Evolutionary conservation across 805 yeast genomes (phyloP), one percentile per base, ranked within the genome.

Genomic region (Suhomyces tanzawaensis): DNA sequence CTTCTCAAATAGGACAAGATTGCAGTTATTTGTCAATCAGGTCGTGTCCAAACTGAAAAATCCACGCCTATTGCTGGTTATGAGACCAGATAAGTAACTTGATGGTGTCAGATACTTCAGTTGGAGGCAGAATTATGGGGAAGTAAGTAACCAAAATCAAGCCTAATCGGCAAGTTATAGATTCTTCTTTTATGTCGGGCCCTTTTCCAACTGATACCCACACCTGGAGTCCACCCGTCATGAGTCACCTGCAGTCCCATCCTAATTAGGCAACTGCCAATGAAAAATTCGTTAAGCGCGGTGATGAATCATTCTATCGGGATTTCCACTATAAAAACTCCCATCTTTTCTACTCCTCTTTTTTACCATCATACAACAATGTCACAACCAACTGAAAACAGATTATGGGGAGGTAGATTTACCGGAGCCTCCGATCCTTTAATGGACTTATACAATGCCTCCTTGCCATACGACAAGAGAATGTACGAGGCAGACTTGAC

Each of bases 381-480:
- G 69, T 41, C 63, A 29, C 59, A 60, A 36, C 81, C 81, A 48
- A 66, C 81, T 19, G 89, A 83, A 65, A 73, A 71, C 52, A 90
- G 82, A 62, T 72, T 91, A 48, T 91, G 99, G 99, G 99, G 99
- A 54, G 99, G 98, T 54, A 79, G 99, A 65, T 91, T 91, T 69
- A 91, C 97, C 44, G 98, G 95, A 3, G 91, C 91, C 46, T 81
- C 95, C 19, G 99, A 93, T 55, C 99, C 99, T 3, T 71, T 93
- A 57, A 93, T 93, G 99, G 95, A 93, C 59, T 72, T 91, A 37
- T 93, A 95, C 72, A 93, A 93, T 66, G 96, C 97, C 1, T 91
- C 98, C 1, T 70, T 93, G 48, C 98, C 99, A 2, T 93, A 93
- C 56, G 99, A 93, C 64, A 76, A 91, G 69, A 82, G 77, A 57